Percentiles rank a stretch among this genome's conserved stretches.
Evolutionary conservation across 73 alveolate species (phyloP).

Genomic region (Breviolum minutum): DNA sequence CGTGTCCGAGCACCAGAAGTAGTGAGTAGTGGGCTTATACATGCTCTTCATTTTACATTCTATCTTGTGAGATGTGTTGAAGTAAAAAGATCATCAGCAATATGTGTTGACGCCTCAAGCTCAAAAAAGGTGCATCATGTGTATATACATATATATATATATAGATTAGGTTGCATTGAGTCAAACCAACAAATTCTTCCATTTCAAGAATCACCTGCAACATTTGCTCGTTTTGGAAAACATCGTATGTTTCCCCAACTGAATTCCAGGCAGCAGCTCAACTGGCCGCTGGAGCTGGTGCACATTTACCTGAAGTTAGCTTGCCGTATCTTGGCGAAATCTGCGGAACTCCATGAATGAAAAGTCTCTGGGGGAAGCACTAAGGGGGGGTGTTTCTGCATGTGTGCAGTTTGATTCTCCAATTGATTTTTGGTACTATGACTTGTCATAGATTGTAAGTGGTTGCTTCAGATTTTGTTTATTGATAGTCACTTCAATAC

Average conservation of each 20-base stretch:
- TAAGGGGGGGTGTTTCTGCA: background rate
- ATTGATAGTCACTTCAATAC: too few species aligned
- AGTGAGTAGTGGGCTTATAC: too few species aligned
- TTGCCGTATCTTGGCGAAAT: conserved; percentile 41
- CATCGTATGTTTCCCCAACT: background rate
- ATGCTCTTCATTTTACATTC: too few species aligned
- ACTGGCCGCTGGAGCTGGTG: conserved; percentile 91
- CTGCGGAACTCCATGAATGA: background rate
- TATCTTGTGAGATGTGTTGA: too few species aligned
- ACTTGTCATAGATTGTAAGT: background rate
- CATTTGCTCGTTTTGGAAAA: background rate
- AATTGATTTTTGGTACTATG: background rate
- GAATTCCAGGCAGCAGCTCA: conserved; percentile 92
- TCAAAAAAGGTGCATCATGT: too few species aligned
- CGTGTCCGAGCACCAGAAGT: too few species aligned
- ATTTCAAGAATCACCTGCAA: too few species aligned
- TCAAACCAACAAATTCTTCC: background rate
- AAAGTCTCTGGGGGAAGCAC: background rate
- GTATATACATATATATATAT: too few species aligned
- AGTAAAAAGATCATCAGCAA: too few species aligned
- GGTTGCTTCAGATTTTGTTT: too few species aligned
- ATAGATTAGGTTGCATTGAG: background rate
- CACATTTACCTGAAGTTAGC: conserved; percentile 67
- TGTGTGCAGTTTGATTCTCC: too few species aligned
- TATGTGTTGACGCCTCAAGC: too few species aligned